Base-by-base conservation (phyloP, 2,329 filamentous ascomycete species). In the Monilinia vaccinii-corymbosi region DNA sequence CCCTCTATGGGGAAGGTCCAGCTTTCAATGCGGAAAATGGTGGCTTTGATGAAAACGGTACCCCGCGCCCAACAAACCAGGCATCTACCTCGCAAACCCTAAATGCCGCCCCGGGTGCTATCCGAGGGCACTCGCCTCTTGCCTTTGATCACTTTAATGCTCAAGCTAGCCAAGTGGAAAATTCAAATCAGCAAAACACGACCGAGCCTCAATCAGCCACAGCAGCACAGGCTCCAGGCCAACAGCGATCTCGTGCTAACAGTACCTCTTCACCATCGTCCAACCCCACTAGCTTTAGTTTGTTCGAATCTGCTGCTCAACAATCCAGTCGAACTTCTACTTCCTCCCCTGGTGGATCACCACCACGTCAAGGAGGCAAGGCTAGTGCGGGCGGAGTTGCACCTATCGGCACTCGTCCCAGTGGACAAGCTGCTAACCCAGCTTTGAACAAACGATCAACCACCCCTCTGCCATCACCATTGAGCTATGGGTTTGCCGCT, bases 361-460 rank as follows among this genome's bases (percentile, higher is more conserved):
- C 91, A 46, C 89, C 91, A 58, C 85, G 85, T 47, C 81, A 84
- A 64, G 80, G 84, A 56, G 84, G 83, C 75, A 72, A 82, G 63
- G 77, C 77, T 52, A 73, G 78, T 53, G 81, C 81, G 59, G 79
- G 81, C 60, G 80, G 88, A 5, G 91, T 97, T 57, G 93, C 91
- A 25, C 93, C 94, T 21, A 97, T 97, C 68, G 94, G 94, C 65
- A 97, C 93, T 61, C 87, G 94, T 48, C 93, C 93, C 4, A 81
- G 83, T 21, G 81, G 73, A 76, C 45, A 80, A 82, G 62, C 78
- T 28, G 71, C 78, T 36, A 86, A 85, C 69, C 79, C 82, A 38
- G 78, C 80, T 11, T 73, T 89, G 66, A 88, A 81, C 74, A 72
- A 73, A 60, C 89, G 90, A 62, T 90, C 92, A 0, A 96, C 90